Conservation (phyloP, 805 yeast genomes). For the Wickerhamomyces xylosicus region DNA sequence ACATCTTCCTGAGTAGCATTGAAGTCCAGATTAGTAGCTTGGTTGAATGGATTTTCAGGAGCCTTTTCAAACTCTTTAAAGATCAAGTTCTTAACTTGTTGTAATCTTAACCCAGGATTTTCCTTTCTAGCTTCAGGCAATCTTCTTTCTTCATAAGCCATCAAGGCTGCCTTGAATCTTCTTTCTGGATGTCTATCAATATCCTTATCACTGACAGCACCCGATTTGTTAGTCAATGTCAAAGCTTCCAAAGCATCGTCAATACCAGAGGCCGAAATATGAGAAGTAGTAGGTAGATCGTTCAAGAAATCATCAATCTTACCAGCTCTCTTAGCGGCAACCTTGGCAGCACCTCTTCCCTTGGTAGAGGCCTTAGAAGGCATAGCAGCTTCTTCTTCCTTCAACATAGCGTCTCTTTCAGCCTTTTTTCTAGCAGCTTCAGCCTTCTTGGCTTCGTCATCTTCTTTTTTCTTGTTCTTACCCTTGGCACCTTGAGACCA, state of each 20-base stretch:
- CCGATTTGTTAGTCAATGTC: conserved; percentile 47
- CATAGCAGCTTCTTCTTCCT: conserved; percentile 53
- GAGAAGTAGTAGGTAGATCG: conserved; percentile 35
- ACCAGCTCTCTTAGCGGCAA: conserved; percentile 48
- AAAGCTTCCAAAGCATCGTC: conserved; percentile 75
- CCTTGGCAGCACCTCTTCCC: conserved; percentile 59
- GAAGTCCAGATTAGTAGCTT: conserved; percentile 44
- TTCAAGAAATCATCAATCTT: conserved; percentile 62
- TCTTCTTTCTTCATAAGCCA: conserved; percentile 61
- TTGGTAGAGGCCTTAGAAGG: conserved; percentile 49
- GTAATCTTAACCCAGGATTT: conserved; percentile 69
- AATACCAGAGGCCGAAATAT: conserved; percentile 62
- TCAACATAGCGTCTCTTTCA: conserved; percentile 62
- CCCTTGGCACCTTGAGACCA: conserved; percentile 72
- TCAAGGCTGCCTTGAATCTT: conserved; percentile 72
- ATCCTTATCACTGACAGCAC: conserved; percentile 48
- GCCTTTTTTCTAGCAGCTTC: conserved; percentile 73
- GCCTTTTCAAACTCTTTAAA: conserved; percentile 76
- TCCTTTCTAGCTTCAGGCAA: conserved; percentile 67
- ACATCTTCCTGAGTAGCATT: conserved; percentile 53
- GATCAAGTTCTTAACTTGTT: conserved; percentile 64
- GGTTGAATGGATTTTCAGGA: conserved; percentile 79
- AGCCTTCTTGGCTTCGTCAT: conserved; percentile 56
- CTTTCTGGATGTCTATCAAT: conserved; percentile 85
- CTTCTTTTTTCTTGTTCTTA: conserved; percentile 59